phyloP scores from a whole-genome alignment of 495 filamentous ascomycete genomes.

The Saxophila tyrrhenica region DNA sequence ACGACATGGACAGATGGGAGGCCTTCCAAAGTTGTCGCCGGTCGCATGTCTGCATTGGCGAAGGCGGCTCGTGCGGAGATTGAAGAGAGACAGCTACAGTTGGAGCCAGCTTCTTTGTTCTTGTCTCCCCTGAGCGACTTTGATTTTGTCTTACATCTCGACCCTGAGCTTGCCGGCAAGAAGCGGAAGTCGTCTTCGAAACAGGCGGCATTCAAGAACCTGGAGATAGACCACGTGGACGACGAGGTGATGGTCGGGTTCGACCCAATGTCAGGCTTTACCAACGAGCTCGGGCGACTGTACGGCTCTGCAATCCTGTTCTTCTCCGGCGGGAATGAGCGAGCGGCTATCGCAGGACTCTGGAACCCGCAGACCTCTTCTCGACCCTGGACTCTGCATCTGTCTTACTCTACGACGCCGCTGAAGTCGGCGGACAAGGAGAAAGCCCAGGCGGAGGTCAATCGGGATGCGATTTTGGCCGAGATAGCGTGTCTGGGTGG shows the following conservation, averaged over 20 bases:
- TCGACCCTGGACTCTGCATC: conserved; percentile 54
- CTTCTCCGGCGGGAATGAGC: conserved; percentile 52
- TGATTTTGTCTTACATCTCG: conserved; percentile 69
- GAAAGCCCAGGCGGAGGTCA: conserved; percentile 45
- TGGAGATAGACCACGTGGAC: conserved; percentile 37
- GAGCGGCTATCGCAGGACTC: conserved; percentile 56
- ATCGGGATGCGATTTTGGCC: conserved; percentile 59
- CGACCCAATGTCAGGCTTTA: conserved; percentile 40
- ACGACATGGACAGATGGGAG: conserved; percentile 65
- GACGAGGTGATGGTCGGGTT: conserved; percentile 34
- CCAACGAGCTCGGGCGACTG: conserved; percentile 47
- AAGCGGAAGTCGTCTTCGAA: conserved; percentile 31
- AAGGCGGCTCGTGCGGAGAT: conserved; percentile 54
- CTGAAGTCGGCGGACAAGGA: conserved; percentile 20
- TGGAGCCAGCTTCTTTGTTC: conserved; percentile 57
- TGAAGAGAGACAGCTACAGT: conserved; percentile 42
- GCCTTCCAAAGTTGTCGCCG: conserved; percentile 72
- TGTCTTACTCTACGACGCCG: conserved; percentile 57
- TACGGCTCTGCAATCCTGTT: conserved; percentile 59
- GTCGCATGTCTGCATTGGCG: conserved; percentile 70
- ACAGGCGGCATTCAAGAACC: conserved; percentile 54
- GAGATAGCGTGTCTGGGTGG: conserved; percentile 67
- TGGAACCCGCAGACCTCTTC: conserved; percentile 61
- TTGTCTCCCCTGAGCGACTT: conserved; percentile 57
- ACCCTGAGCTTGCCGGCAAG: conserved; percentile 5